Evolutionary conservation across 2,329 filamentous ascomycete genomes (phyloP).

Genomic region (Daldinia sp.): DNA sequence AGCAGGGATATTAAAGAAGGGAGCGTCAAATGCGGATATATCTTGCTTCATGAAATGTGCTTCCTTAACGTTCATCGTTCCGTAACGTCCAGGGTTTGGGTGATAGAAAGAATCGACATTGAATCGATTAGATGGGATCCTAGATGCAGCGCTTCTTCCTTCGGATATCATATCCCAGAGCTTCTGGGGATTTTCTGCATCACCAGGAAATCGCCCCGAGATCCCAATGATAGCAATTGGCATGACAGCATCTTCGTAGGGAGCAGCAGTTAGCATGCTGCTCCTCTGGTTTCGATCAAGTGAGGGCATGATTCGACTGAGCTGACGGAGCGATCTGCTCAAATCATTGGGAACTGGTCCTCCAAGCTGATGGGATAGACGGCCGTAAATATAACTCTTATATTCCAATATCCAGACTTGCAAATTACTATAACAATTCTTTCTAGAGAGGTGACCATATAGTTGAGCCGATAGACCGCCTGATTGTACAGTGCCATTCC

Average conservation of each 20-base stretch:
- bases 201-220: not conserved
- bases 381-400: not conserved
- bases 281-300: not conserved
- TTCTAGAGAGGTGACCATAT: not conserved
- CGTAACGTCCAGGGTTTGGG: not conserved
- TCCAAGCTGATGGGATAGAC: not conserved
- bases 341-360: not conserved
- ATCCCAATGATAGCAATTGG: constrained; percentile 1
- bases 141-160: not conserved
- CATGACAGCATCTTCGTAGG: not conserved
- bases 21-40: not conserved
- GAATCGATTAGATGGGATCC: not conserved
- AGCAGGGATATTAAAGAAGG: constrained; percentile 1
- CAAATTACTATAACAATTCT: not conserved
- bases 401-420: not conserved
- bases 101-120: not conserved
- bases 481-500: not conserved
- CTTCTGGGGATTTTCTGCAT: not conserved
- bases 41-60: constrained; percentile 1
- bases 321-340: not conserved
- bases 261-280: not conserved
- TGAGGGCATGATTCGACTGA: not conserved
- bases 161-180: constrained; percentile 4
- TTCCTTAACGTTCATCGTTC: not conserved
- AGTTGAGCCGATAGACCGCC: not conserved